Evolutionary conservation across 306 rosid species (phyloP), one percentile per base, ranked within the genome.

Genomic region (Vigna nakashimae): DNA sequence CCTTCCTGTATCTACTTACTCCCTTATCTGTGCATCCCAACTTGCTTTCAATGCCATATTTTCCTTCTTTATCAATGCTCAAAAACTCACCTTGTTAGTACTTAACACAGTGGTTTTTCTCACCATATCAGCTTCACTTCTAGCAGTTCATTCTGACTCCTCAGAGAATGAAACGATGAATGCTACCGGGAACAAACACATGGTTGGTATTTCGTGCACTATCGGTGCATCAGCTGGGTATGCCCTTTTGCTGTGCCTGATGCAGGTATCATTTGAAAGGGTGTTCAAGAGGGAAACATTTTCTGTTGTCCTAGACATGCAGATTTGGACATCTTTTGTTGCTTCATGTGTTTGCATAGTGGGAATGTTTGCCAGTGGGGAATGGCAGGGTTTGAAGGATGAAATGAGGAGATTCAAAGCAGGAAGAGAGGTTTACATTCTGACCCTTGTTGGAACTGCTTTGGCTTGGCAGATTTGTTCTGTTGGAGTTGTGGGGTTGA

Each of bases 1-100:
- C 76, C 97, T 91, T 46, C 88, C 94, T 75, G 86, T 86, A 64
- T 88, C 97, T 24, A 84, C 90, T n/a, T 91, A 90, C 82, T 90
- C 97, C 50, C 90, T 91, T 20, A 84, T 90, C 67, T 91, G 88
- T 77, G 86, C 97, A 51, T 83, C 90, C 60, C 94, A 91, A 20
- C 78, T 90, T 38, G 97, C 90, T 49, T 91, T 86, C 85, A 91
- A 90, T 74, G 90, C 92, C 1, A 82, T 91, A 26, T 89, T 90
- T 85, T 91, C 91, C 7, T 88, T 86, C 90, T 70, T 88, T 62
- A 51, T 91, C 83, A 91, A 91, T 43, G 82, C 91, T 50, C 88
- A 91, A 79, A 91, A 90, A 82, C 80, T 89, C 82, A 91, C 91
- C 0, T 55, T 65, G 9, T 77, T 86, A 45, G 70, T 90, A 43